Evolutionary conservation across 306 rosid species (phyloP).

Genomic region (Oemleria cerasiformis): DNA sequence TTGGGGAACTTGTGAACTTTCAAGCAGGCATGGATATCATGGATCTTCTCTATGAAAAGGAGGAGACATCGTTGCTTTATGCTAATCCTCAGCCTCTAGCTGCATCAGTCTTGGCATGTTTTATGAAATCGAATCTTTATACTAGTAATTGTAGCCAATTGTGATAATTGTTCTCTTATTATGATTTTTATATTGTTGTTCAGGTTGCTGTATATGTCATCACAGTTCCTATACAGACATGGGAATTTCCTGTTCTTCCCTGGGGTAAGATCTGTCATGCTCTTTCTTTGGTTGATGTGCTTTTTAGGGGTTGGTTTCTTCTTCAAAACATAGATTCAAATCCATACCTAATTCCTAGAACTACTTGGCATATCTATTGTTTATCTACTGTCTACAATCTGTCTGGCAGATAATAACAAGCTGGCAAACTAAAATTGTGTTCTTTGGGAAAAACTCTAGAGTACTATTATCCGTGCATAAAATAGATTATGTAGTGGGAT

Average conservation of each 20-base stretch:
- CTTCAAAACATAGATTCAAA: neutral
- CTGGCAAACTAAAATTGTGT: too few relatives aligned
- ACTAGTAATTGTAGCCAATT: neutral
- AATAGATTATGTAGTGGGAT: too few relatives aligned
- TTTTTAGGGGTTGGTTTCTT: neutral
- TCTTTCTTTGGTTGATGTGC: neutral
- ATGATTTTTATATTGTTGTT: constrained; percentile 9
- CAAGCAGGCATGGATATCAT: constrained; percentile 75
- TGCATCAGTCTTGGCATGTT: constrained; percentile 71
- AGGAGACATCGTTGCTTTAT: constrained; percentile 51
- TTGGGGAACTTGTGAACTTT: constrained; percentile 72
- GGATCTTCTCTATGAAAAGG: constrained; percentile 86
- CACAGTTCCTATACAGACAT: constrained; percentile 68
- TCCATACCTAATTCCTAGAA: neutral
- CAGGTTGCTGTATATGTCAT: constrained; percentile 75
- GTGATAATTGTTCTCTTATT: neutral
- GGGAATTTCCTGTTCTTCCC: constrained; percentile 79
- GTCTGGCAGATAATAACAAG: neutral
- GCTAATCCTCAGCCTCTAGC: constrained; percentile 61
- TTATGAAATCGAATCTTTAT: neutral
- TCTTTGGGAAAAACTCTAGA: too few relatives aligned
- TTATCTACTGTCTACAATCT: neutral
- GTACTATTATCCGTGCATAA: too few relatives aligned
- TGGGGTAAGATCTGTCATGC: constrained; percentile 66
- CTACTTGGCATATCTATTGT: neutral